These are phyloP conservation scores for Leptographium lundbergii DNA, from an alignment of 2,329 filamentous ascomycete genomes.

Conservation along the genomic window DNA sequence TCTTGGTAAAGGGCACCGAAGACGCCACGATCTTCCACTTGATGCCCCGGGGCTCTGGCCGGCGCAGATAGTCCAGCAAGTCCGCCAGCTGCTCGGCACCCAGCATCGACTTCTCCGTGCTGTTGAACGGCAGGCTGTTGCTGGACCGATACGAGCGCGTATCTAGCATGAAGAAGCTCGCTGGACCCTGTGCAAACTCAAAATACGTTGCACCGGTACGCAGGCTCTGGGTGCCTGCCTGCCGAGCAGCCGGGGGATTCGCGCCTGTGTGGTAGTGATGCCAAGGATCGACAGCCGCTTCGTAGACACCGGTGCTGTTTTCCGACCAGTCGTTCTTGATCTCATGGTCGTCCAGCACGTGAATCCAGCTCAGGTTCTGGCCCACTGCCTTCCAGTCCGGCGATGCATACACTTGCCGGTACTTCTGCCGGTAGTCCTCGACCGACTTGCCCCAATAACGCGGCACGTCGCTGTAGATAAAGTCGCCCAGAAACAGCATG, in stretches of 20 bases:
- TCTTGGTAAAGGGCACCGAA: slow-evolving; percentile 91
- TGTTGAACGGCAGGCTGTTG: slow-evolving; percentile 45
- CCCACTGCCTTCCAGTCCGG: slow-evolving; percentile 74
- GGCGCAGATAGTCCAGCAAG: slow-evolving; percentile 62
- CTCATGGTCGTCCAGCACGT: slow-evolving; percentile 93
- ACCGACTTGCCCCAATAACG: slow-evolving; percentile 57
- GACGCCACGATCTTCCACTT: slow-evolving; percentile 90
- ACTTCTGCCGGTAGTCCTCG: slow-evolving; percentile 78
- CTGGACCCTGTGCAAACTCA: slow-evolving; percentile 78
- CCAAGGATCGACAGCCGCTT: slow-evolving; percentile 72
- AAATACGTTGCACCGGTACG: slow-evolving; percentile 62
- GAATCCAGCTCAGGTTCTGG: slow-evolving; percentile 86
- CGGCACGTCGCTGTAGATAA: slow-evolving; percentile 86
- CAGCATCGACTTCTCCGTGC: slow-evolving; percentile 71
- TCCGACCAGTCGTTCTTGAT: slow-evolving; percentile 87
- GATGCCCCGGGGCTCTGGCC: slow-evolving; percentile 61
- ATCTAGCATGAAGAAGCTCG: slow-evolving; percentile 89
- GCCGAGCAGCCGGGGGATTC: slow-evolving; percentile 62
- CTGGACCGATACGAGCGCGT: slow-evolving; percentile 76
- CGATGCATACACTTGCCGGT: slow-evolving; percentile 89
- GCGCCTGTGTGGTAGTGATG: slow-evolving; percentile 70
- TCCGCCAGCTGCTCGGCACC: slow-evolving; percentile 67
- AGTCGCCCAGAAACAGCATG: slow-evolving; percentile 75
- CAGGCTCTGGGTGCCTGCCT: slow-evolving; percentile 22
- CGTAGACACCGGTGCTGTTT: slow-evolving; percentile 70